These are phyloP conservation scores for Saturnispora halmiae DNA, from an alignment of 805 yeast species.

Conservation along the genomic window DNA sequence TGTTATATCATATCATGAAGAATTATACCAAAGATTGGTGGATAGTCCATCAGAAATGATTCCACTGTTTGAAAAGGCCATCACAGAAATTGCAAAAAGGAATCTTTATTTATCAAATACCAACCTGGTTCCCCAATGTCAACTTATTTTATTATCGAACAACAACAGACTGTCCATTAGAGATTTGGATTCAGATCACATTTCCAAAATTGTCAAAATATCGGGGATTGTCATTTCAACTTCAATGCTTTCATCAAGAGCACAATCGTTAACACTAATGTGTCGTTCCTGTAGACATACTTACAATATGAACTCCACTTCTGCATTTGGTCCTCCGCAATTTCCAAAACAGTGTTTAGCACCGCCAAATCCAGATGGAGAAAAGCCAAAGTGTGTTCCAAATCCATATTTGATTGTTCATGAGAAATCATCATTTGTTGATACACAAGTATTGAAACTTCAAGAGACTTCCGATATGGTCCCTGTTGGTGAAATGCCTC, in stretches of 20 bases:
- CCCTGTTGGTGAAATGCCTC: constrained; percentile 98
- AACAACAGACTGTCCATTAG: constrained; percentile 69
- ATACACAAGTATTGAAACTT: constrained; percentile 86
- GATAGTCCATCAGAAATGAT: constrained; percentile 87
- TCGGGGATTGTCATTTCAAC: constrained; percentile 92
- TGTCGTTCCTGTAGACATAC: constrained; percentile 86
- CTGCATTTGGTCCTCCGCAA: constrained; percentile 63
- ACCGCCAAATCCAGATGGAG: constrained; percentile 42
- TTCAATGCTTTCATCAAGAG: constrained; percentile 79
- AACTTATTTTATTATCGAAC: constrained; percentile 64
- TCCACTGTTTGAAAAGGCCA: constrained; percentile 75
- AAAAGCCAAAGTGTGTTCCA: constrained; percentile 61
- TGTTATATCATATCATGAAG: constrained; percentile 80
- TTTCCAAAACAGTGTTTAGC: constrained; percentile 63
- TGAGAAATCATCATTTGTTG: constrained; percentile 87
- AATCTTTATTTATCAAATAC: constrained; percentile 47
- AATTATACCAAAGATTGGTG: constrained; percentile 68
- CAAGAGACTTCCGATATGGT: constrained; percentile 99
- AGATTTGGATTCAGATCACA: constrained; percentile 76
- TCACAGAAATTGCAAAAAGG: constrained; percentile 77
- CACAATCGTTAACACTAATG: constrained; percentile 73
- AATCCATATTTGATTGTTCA: constrained; percentile 92
- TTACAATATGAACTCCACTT: constrained; percentile 46
- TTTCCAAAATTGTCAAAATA: constrained; percentile 80
- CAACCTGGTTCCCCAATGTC: constrained; percentile 65